A percentile compares a stretch with the other conserved stretches of the same genome.
Conservation (phyloP, 345 rosid species). For the Populus ilicifolia region DNA sequence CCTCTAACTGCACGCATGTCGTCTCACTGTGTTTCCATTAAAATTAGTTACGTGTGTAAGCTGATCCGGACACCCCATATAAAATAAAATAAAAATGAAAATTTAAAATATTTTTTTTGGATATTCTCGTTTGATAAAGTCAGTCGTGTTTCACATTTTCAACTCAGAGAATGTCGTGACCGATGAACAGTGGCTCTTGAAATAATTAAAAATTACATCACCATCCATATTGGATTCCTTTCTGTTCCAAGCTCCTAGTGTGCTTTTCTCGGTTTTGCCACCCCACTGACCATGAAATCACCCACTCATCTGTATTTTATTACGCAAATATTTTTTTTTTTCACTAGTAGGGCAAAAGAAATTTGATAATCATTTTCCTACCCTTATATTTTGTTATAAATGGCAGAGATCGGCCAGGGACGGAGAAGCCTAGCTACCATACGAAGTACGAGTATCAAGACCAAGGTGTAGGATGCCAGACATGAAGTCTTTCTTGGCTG, state of each 20-base stretch:
- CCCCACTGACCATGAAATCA: background rate
- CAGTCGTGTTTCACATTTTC: background rate
- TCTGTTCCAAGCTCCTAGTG: background rate
- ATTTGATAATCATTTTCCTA: slow-evolving; percentile 1
- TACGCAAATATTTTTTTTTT: background rate
- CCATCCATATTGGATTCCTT: background rate
- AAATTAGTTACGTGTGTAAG: no score
- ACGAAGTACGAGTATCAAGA: background rate
- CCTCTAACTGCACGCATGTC: background rate
- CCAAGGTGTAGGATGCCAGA: background rate
- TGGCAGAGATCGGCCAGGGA: background rate
- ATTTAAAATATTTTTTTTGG: background rate
- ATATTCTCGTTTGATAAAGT: background rate
- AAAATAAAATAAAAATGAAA: background rate
- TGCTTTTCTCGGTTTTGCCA: background rate
- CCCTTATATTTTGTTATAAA: slow-evolving; percentile 1
- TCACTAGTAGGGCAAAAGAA: background rate
- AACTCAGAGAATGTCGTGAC: background rate
- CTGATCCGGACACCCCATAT: no score
- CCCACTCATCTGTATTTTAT: background rate
- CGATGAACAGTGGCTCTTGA: background rate
- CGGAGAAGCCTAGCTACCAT: background rate
- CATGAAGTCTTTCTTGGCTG: slow-evolving; percentile 30
- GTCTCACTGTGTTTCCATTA: no score
- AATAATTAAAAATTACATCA: background rate